These are phyloP conservation scores for Fusarium caatingaense DNA, from an alignment of 2,329 filamentous ascomycete species.

Conservation along the genomic window DNA sequence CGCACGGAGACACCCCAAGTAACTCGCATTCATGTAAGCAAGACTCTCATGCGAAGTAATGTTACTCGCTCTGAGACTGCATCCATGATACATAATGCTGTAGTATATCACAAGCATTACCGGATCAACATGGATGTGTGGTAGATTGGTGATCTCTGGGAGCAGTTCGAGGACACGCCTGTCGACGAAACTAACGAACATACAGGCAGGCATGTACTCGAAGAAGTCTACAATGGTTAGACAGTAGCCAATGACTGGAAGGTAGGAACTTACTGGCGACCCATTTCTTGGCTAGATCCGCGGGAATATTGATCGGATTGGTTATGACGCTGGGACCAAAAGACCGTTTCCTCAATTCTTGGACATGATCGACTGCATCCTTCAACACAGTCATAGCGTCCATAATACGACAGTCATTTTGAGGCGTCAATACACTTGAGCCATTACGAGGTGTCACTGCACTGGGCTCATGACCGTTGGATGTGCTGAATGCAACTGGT, in stretches of 20 bases:
- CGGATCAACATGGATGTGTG: conserved; percentile 48
- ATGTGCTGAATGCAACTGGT: conserved; percentile 14
- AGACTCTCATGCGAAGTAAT: conserved; percentile 16
- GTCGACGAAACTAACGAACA: conserved; percentile 47
- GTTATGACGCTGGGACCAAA: conserved; percentile 41
- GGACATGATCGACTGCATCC: conserved; percentile 47
- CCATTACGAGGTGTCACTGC: conserved; percentile 1
- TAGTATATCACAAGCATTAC: conserved; percentile 49
- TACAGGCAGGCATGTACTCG: conserved; percentile 45
- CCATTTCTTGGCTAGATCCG: conserved; percentile 47
- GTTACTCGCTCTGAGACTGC: conserved; percentile 40
- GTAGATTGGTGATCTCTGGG: conserved; percentile 46
- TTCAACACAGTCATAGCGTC: conserved; percentile 46
- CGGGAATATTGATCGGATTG: conserved; percentile 42
- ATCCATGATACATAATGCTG: conserved; percentile 47
- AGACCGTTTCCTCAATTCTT: conserved; percentile 40
- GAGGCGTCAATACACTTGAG: conserved; percentile 12
- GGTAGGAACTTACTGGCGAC: conserved; percentile 38
- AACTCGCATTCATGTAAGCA: conserved; percentile 43
- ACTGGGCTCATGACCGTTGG: conserved; percentile 17
- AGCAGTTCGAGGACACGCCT: conserved; percentile 46
- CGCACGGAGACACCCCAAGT: conserved; percentile 47
- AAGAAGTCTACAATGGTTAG: conserved; percentile 42
- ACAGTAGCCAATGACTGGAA: fast-evolving
- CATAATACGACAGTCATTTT: conserved; percentile 16